These are phyloP conservation scores for Emergomyces pasteurianus DNA, from an alignment of 2,329 filamentous ascomycete species.

Conservation along the genomic window DNA sequence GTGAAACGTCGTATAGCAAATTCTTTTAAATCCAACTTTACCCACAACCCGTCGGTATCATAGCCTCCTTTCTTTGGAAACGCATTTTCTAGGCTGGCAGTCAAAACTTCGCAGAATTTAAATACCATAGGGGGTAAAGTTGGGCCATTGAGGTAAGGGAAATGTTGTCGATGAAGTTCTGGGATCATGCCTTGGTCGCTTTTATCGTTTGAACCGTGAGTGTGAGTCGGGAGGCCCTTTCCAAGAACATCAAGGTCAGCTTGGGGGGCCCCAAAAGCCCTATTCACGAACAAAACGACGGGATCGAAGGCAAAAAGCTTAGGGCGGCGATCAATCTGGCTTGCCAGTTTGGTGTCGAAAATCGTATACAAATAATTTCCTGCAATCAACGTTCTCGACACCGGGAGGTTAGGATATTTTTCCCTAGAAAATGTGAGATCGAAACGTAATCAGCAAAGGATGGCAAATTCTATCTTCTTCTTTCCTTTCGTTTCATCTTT, in stretches of 20 bases:
- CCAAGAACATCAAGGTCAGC: conserved; percentile 11
- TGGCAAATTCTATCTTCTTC: not conserved
- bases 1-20: conserved; percentile 11
- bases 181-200: conserved; percentile 9
- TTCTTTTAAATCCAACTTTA: conserved; percentile 11
- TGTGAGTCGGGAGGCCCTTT: conserved; percentile 7
- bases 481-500: not conserved
- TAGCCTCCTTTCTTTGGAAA: conserved; percentile 8
- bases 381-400: conserved; percentile 6
- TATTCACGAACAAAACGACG: conserved; percentile 7
- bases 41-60: conserved; percentile 7
- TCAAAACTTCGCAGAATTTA: conserved; percentile 11
- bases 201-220: not conserved
- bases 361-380: conserved; percentile 13
- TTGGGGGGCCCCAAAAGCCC: conserved; percentile 11
- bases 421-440: not conserved
- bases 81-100: conserved; percentile 9
- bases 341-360: conserved; percentile 14
- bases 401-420: conserved; percentile 4
- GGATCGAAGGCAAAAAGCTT: conserved; percentile 13
- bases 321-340: conserved; percentile 12
- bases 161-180: conserved; percentile 9
- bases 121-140: conserved; percentile 7
- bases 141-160: conserved; percentile 6
- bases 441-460: not conserved